phyloP scores from a whole-genome alignment of 345 rosid species.

The Toxicodendron radicans region DNA sequence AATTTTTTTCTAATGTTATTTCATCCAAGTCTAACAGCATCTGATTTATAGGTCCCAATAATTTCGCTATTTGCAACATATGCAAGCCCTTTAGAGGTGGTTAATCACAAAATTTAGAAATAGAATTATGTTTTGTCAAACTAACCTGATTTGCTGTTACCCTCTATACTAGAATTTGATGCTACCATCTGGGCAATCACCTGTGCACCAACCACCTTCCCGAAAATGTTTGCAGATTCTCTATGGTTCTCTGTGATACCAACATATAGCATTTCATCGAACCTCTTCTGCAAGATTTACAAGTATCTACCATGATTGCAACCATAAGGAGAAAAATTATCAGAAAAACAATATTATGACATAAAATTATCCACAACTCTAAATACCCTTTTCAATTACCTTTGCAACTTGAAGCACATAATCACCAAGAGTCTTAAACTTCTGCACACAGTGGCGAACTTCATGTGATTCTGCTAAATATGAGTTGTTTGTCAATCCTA shows the following conservation, averaged over 20 bases:
- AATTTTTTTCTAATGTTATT: not conserved
- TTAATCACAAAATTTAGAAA: not conserved
- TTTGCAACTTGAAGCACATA: constrained; percentile 84
- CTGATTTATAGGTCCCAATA: not conserved
- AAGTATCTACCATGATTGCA: constrained; percentile 47
- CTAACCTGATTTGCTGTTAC: constrained; percentile 41
- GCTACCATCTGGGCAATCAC: constrained; percentile 66
- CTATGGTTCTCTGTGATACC: constrained; percentile 92
- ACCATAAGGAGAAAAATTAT: constrained; percentile 31
- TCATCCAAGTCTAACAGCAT: not conserved
- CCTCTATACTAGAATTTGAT: constrained; percentile 29
- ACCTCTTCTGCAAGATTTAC: constrained; percentile 83
- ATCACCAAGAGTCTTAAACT: constrained; percentile 67
- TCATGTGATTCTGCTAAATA: constrained; percentile 66
- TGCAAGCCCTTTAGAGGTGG: not conserved
- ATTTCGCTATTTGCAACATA: not conserved
- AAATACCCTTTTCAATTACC: constrained; percentile 45
- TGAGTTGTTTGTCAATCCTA: constrained; percentile 96
- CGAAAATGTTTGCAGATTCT: constrained; percentile 95
- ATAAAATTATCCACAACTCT: not conserved
- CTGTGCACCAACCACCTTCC: constrained; percentile 89
- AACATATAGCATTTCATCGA: constrained; percentile 88
- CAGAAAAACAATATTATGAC: constrained; percentile 21
- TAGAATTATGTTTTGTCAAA: not conserved
- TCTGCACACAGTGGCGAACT: constrained; percentile 83